Evolutionary conservation across 371 early-diverging fungal genomes (phyloP).

Genomic region (Apophysomyces variabilis): DNA sequence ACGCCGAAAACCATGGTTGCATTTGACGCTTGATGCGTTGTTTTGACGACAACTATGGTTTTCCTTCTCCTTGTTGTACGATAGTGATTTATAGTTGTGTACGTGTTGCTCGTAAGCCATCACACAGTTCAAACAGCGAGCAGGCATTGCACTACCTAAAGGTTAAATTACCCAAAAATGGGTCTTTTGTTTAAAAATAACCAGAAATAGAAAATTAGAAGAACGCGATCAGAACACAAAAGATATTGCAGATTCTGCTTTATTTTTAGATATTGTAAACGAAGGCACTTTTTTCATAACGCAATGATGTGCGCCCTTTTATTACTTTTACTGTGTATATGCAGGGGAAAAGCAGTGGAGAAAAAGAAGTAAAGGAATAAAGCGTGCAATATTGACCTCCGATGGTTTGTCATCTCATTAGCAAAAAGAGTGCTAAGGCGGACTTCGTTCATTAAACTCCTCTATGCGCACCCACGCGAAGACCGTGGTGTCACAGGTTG

Average conservation of each 20-base stretch:
- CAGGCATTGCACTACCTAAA: neutral
- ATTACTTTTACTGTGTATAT: neutral
- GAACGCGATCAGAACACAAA: constrained; percentile 8
- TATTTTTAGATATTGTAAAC: neutral
- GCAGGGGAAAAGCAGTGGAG: constrained; percentile 5
- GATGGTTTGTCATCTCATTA: constrained; percentile 3
- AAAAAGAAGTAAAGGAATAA: neutral
- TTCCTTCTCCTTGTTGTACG: neutral
- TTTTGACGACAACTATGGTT: neutral
- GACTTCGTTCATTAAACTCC: neutral
- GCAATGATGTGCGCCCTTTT: neutral
- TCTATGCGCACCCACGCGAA: constrained; percentile 7
- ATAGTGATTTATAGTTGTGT: neutral
- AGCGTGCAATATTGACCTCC: neutral
- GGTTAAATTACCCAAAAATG: neutral
- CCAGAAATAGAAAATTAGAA: constrained; percentile 10
- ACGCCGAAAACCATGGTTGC: neutral
- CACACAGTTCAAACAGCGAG: neutral
- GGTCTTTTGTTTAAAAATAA: neutral
- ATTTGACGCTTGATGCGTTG: neutral
- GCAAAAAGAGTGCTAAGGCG: neutral
- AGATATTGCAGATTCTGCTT: neutral
- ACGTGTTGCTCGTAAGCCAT: no score
- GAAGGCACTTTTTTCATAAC: neutral
- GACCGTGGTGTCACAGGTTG: neutral